A percentile compares a stretch with the other conserved stretches of the same genome.
Conservation (phyloP, 371 early-diverging fungal genomes). For the Blakeslea trispora region DNA sequence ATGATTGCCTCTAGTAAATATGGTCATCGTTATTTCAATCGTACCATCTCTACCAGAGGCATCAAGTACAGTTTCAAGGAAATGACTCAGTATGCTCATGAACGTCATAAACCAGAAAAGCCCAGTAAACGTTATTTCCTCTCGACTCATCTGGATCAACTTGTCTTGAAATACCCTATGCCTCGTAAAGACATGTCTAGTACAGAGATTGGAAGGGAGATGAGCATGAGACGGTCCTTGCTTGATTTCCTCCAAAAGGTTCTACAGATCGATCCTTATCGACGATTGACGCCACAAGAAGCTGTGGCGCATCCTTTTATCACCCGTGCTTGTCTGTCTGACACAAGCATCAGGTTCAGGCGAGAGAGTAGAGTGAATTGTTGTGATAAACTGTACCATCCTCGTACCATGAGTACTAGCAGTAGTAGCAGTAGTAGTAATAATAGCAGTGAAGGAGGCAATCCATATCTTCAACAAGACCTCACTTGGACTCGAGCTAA, state of each 20-base stretch:
- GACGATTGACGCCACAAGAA: conserved; percentile 90
- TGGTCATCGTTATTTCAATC: conserved; percentile 75
- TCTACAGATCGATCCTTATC: conserved; percentile 83
- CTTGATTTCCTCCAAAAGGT: conserved; percentile 87
- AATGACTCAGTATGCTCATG: conserved; percentile 75
- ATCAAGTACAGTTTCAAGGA: conserved; percentile 72
- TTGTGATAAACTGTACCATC: no score
- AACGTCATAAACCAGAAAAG: conserved; percentile 71
- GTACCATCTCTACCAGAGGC: conserved; percentile 29
- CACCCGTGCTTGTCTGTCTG: no score
- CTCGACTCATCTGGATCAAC: conserved; percentile 73
- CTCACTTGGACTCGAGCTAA: no score
- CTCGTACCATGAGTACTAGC: no score
- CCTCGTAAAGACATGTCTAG: conserved; percentile 59
- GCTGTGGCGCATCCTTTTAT: conserved; percentile 92
- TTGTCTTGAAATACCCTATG: conserved; percentile 84
- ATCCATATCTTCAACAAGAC: no score
- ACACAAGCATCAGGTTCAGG: no score
- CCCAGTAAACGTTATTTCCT: conserved; percentile 88
- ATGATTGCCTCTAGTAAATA: conserved; percentile 87
- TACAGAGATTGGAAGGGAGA: conserved; percentile 75
- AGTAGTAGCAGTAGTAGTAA: background rate
- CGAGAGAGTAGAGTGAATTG: no score
- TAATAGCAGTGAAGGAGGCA: background rate
- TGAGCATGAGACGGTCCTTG: conserved; percentile 58